Evolutionary conservation across 441 rosid genomes (phyloP), one percentile per base, ranked within the genome.

Genomic region (Populus hybrid): DNA sequence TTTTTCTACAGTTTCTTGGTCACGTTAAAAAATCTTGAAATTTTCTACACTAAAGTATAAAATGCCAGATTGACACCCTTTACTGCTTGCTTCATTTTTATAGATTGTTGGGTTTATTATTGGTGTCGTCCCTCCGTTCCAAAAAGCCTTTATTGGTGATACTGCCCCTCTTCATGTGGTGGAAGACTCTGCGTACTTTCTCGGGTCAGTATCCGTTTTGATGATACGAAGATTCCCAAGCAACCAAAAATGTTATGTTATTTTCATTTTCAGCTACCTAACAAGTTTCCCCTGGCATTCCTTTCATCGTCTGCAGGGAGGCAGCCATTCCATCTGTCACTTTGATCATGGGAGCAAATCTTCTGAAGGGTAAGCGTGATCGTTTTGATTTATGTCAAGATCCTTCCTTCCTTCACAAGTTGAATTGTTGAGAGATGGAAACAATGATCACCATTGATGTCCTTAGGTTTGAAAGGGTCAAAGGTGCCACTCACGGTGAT

Each of bases 271-370:
- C 59, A 50, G n/a, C 20, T 14, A 23, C 6, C 69, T 10, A 28
- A 67, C 20, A 12, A 50, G 59, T 69, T 36, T 73, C 24, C n/a
- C 16, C 7, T 28, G 36, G 26, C 10, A 32, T 66, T 50, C 9
- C 64, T 54, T 74, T 23, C 67, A 46, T 72, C n/a, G 30, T 12
- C 8, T 61, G 10, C 74, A 83, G 89, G 73, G 86, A 79, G 35
- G 86, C 91, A 61, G 81, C 88, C 64, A 84, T 88, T 80, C 86
- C 88, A 65, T 75, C 85, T 4, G 79, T 86, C 64, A 79, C 85
- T 38, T 38, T 85, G 67, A 74, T 86, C 4, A 73, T 85, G 61
- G 91, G 89, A 67, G 88, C 87, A 18, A 88, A 88, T 79, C 89
- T 88, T 73, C 79, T 84, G 38, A 79, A 35, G 63, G 90, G 88